Evolutionary conservation across 1,284 basidiomycete species (phyloP), one percentile per base, ranked within the genome.

Genomic region (Leucoagaricus sp.): DNA sequence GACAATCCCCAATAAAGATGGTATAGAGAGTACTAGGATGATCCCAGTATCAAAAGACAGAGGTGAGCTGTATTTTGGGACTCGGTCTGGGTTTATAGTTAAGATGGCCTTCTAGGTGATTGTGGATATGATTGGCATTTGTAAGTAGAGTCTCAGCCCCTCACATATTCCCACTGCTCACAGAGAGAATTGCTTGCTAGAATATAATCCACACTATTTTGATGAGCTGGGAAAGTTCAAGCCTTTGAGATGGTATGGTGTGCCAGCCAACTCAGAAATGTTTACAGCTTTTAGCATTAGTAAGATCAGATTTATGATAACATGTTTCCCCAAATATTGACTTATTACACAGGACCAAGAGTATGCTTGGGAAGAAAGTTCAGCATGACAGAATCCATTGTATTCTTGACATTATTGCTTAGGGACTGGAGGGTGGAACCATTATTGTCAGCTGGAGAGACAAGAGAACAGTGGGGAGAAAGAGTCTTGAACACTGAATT

Each of bases 301-400:
- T 74, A 48, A 50, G 72, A 67, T 23, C 44, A 25, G 40, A 7
- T 8, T 21, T n/a, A 38, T 38, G 7, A 33, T 7, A 12, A 7
- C 31, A 12, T 33, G 31, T 38, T n/a, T 38, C 36, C 36, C 12
- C 36, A 4, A 38, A 6, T 6, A 6, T 38, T n/a, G 17, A n/a
- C 19, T 31, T n/a, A 29, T 21, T 48, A 26, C 13, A 23, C 50
- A 76, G 82, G 79, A 40, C 75, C 80, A 9, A 75, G 84, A 3
- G 73, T 77, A 2, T 85, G 84, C 59, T 65, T 84, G 23, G 84
- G 84, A 7, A 71, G 80, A 12, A 81, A 77, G 61, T 85, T 85
- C 57, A 79, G 82, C 2, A 73, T 73, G 2, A 71, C 72, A 0
- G 83, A 85, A 63, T 75, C 74, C 2, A 77, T 84, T 17, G 77